Evolutionary conservation across 495 filamentous ascomycete species (phyloP).

Genomic region (Aspergillus campestris): DNA sequence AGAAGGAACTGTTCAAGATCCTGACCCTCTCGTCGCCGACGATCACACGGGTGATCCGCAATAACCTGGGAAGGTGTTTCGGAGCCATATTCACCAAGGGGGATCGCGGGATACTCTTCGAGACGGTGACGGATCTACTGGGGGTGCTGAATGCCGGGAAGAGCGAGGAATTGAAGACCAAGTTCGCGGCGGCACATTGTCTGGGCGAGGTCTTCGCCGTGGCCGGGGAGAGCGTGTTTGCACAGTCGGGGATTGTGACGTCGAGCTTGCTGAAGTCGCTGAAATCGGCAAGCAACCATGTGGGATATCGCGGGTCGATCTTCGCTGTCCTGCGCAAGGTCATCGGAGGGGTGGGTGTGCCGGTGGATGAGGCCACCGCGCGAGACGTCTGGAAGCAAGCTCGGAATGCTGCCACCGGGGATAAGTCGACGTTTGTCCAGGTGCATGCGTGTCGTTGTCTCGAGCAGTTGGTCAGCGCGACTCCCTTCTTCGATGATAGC

Average conservation of each 20-base stretch:
- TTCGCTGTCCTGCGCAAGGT: slow-evolving; percentile 74
- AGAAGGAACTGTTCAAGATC: slow-evolving; percentile 84
- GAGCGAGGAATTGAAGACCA: slow-evolving; percentile 63
- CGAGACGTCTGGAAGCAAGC: slow-evolving; percentile 92
- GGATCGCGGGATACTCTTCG: slow-evolving; percentile 84
- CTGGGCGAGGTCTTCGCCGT: slow-evolving; percentile 81
- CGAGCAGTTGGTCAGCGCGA: slow-evolving; percentile 60
- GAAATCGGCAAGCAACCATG: slow-evolving; percentile 72
- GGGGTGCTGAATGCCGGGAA: slow-evolving; percentile 70
- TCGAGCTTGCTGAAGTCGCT: slow-evolving; percentile 65
- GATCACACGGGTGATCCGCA: slow-evolving; percentile 81
- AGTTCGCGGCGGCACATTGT: slow-evolving; percentile 84
- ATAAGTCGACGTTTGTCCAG: slow-evolving; percentile 79
- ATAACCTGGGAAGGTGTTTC: slow-evolving; percentile 77
- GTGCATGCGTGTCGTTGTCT: slow-evolving; percentile 73
- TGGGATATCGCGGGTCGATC: slow-evolving; percentile 74
- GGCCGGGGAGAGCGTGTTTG: slow-evolving; percentile 89
- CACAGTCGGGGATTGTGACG: slow-evolving; percentile 65
- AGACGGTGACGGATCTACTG: slow-evolving; percentile 84
- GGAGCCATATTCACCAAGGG: slow-evolving; percentile 78
- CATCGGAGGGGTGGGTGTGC: slow-evolving; percentile 57
- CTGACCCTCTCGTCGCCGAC: slow-evolving; percentile 77
- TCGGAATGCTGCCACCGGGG: slow-evolving; percentile 62
- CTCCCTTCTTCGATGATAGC: slow-evolving; percentile 78
- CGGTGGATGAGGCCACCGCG: slow-evolving; percentile 76